Base-by-base conservation (phyloP, 1,284 basidiomycete species). In the Exsudoporus floridanus region DNA sequence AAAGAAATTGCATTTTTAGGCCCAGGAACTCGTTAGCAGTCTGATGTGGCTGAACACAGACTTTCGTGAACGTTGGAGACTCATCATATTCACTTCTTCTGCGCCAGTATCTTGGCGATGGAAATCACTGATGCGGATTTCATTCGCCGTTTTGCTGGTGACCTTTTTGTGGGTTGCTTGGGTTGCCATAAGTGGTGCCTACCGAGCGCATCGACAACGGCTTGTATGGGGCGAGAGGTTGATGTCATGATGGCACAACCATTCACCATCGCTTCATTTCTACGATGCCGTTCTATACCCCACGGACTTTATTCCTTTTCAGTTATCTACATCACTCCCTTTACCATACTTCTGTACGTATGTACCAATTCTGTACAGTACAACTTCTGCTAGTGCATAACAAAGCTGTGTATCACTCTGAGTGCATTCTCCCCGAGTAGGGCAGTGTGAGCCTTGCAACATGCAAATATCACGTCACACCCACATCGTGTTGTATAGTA, bases 171-270 rank as follows among this genome's bases (percentile, higher is more conserved):
- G 81, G 77, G 70, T 86, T 28, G 69, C 77, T n/a, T 86, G 77
- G 76, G 77, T 84, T 33, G 79, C 81, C 0, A 60, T 86, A 16
- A 73, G 76, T 18, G 87, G 86, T 30, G 85, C 79, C 28, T 83
- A 86, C 51, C 74, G 83, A 34, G 87, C 87, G 14, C 84, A 90
- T 63, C 74, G 82, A 57, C 81, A 88, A 59, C 74, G 86, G 40
- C 77, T 88, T 25, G 79, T 90, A 14, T 90, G 87, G 86, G 87
- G 87, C 39, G 84, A 87, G 62, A 77, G 82, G 49, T 73, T 90
- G 52, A 85, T 88, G 77, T 86, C 82, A 35, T 89, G 42, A 66
- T 4, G 18, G 14, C 12, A 3, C 27, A 30, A 37, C 34, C 39
- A 21, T n/a, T n/a, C n/a, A n/a, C n/a, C n/a, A n/a, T n/a, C n/a